Evolutionary conservation across 2,329 filamentous ascomycete genomes (phyloP).

Genomic region (Pseudogymnoascus sp.): DNA sequence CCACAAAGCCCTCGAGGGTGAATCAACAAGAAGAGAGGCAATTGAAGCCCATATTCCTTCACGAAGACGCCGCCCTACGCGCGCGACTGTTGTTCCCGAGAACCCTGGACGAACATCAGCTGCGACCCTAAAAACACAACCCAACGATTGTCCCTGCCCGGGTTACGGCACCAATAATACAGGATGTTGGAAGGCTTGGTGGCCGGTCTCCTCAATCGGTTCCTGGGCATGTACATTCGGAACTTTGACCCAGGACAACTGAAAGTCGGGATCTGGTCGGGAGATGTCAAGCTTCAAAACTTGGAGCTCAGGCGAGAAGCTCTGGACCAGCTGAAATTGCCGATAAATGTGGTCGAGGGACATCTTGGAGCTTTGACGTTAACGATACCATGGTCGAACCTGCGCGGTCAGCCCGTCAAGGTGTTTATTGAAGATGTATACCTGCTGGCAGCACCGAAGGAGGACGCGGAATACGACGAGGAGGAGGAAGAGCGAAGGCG

Average conservation of each 20-base stretch:
- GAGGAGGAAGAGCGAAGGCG: constrained; percentile 83
- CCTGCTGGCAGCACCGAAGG: constrained; percentile 87
- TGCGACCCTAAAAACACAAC: neutral
- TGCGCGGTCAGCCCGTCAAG: constrained; percentile 88
- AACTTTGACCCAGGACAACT: constrained; percentile 98
- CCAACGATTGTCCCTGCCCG: constrained; percentile 50
- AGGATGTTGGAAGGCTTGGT: constrained; percentile 96
- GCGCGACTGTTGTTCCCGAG: neutral
- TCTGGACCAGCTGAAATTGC: constrained; percentile 91
- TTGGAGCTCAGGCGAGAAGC: constrained; percentile 91
- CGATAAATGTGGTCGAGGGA: constrained; percentile 92
- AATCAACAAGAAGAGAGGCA: neutral
- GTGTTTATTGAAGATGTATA: constrained; percentile 97
- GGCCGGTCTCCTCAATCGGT: constrained; percentile 94
- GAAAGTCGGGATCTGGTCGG: constrained; percentile 98
- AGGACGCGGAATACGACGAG: constrained; percentile 87
- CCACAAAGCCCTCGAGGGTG: constrained; percentile 7
- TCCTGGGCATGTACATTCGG: constrained; percentile 99
- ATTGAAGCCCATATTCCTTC: neutral
- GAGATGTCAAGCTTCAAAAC: constrained; percentile 90
- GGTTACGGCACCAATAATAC: constrained; percentile 60
- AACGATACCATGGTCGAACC: constrained; percentile 94
- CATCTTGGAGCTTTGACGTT: constrained; percentile 89
- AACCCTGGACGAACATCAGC: neutral
- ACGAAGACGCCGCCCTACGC: neutral